phyloP scores from a whole-genome alignment of 2,329 filamentous ascomycete species.

The Penicillium sclerotiorum region DNA sequence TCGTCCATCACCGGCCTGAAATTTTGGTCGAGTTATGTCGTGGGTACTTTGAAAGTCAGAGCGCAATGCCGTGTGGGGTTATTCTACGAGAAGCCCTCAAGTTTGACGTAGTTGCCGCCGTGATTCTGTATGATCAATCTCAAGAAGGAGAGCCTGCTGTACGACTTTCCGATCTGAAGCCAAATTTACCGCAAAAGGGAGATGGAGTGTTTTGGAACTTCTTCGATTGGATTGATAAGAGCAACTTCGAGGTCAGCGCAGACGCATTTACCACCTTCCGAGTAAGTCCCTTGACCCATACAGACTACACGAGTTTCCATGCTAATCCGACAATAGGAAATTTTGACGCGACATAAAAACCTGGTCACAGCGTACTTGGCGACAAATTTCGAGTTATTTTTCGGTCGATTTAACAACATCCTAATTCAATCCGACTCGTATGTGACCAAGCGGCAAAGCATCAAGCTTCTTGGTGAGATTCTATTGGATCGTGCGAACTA shows the following conservation, averaged over 20 bases:
- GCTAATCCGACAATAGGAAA: conserved; percentile 63
- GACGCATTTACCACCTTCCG: conserved; percentile 98
- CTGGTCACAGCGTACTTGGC: conserved; percentile 85
- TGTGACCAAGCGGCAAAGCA: conserved; percentile 96
- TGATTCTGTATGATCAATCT: conserved; percentile 91
- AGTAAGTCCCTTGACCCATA: no score
- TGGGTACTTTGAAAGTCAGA: conserved; percentile 87
- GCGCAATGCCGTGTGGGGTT: conserved; percentile 86
- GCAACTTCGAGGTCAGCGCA: conserved; percentile 93
- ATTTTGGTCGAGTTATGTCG: conserved; percentile 85
- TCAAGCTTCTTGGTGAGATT: conserved; percentile 94
- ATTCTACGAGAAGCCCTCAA: conserved; percentile 89
- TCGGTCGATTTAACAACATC: conserved; percentile 82
- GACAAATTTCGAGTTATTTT: conserved; percentile 92
- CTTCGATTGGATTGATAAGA: conserved; percentile 96
- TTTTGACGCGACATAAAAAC: conserved; percentile 90
- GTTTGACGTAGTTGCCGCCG: conserved; percentile 84
- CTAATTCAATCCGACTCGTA: conserved; percentile 93
- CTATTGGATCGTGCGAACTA: conserved; percentile 95
- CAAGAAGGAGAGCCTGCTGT: conserved; percentile 72
- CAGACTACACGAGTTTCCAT: no score
- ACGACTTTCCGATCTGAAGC: conserved; percentile 75
- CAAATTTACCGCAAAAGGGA: conserved; percentile 73
- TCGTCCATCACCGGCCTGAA: conserved; percentile 82
- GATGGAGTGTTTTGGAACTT: conserved; percentile 94